These are phyloP conservation scores for Penicillium daleae DNA, from an alignment of 495 filamentous ascomycete genomes.

Conservation along the genomic window DNA sequence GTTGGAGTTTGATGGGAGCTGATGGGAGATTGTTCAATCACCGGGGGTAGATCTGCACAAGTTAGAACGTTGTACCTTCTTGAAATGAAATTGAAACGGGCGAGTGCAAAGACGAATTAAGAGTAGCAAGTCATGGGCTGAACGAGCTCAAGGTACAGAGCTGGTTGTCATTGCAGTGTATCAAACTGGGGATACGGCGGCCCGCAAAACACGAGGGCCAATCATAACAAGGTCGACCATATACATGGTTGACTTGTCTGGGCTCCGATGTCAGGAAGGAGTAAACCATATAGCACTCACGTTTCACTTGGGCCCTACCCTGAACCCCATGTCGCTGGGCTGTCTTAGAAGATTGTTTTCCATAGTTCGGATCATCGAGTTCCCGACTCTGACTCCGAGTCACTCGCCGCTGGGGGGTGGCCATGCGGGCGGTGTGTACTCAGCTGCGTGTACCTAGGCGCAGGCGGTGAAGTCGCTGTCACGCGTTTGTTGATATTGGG, in stretches of 20 bases:
- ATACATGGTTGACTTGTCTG: neutral
- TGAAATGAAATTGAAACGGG: neutral
- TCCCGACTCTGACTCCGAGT: constrained; percentile 36
- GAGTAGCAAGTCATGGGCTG: neutral
- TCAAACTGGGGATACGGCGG: neutral
- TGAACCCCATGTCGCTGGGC: neutral
- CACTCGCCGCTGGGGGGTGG: constrained; percentile 20
- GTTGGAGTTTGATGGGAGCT: constrained; percentile 8
- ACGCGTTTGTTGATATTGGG: neutral
- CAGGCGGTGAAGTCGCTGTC: neutral
- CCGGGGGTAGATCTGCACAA: constrained; percentile 17
- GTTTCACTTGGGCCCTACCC: neutral
- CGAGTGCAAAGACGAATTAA: neutral
- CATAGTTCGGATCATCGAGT: constrained; percentile 11
- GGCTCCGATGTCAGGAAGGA: neutral
- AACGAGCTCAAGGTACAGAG: neutral
- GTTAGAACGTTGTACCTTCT: constrained; percentile 14
- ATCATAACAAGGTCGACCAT: neutral
- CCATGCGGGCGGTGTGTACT: constrained; percentile 23
- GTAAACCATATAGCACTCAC: constrained; percentile 6
- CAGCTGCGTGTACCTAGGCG: constrained; percentile 2
- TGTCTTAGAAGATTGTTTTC: neutral
- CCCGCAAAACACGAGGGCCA: no score
- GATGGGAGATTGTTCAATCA: constrained; percentile 21
- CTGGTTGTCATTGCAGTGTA: neutral